Percentiles rank a stretch among this genome's conserved stretches.
phyloP scores from a whole-genome alignment of 306 rosid genomes.

The Bauhinia variegata region DNA sequence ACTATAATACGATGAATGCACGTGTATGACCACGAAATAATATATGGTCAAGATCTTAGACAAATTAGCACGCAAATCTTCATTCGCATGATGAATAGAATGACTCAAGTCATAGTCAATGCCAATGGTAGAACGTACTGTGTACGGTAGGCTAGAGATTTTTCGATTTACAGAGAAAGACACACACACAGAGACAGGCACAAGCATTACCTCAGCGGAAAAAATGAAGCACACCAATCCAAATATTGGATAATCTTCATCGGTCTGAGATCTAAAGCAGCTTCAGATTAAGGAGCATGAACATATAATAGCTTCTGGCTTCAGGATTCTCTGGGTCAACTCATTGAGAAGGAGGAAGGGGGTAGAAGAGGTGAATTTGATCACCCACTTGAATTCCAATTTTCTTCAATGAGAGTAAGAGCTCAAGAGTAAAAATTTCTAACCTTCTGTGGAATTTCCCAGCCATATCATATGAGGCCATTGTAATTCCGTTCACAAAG shows the following conservation, averaged over 20 bases:
- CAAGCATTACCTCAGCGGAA: not conserved
- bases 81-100: not conserved
- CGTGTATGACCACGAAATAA: slow-evolving; percentile 15
- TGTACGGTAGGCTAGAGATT: slow-evolving; percentile 11
- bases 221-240: not conserved
- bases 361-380: slow-evolving; percentile 30
- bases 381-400: slow-evolving; percentile 11
- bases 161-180: slow-evolving; percentile 26
- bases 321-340: slow-evolving; percentile 38
- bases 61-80: slow-evolving; percentile 23
- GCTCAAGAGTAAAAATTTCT: slow-evolving; percentile 10
- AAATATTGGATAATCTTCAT: slow-evolving; percentile 31
- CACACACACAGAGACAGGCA: slow-evolving; percentile 12
- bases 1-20: not conserved
- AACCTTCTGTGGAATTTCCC: slow-evolving; percentile 31
- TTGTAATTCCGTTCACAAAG: slow-evolving; percentile 35
- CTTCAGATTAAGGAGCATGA: slow-evolving; percentile 31
- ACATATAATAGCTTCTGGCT: slow-evolving; percentile 27
- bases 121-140: slow-evolving; percentile 39
- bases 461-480: slow-evolving; percentile 42
- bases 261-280: slow-evolving; percentile 48
- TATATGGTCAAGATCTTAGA: slow-evolving; percentile 45
- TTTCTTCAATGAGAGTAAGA: slow-evolving; percentile 21
- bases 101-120: slow-evolving; percentile 64
- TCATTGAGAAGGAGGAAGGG: slow-evolving; percentile 1